Evolutionary conservation across 2,329 filamentous ascomycete species (phyloP), one percentile per base, ranked within the genome.

Genomic region (Nemania sp.): DNA sequence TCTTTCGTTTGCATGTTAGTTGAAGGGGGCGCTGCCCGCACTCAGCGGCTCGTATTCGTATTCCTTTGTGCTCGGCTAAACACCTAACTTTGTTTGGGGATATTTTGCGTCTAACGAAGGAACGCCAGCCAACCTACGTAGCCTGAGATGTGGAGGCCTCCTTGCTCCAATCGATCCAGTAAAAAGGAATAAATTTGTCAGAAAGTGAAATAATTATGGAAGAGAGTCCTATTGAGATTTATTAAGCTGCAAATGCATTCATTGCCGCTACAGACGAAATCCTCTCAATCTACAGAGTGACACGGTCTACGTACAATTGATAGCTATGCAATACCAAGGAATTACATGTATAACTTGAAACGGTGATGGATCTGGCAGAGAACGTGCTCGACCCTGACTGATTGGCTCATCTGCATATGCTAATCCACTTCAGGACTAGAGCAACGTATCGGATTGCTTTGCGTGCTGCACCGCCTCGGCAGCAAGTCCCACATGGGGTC

Each of bases 21-120:
- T 11, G 45, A 26, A 41, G 38, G 15, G 8, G 38, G 38, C 41
- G 35, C 7, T 41, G 35, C 15, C 13, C 15, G 7, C 3, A 41
- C 15, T 49, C 32, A 45, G 51, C 38, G 20, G 38, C 54, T 66
- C 66, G 66, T 69, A 69, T 66, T 69, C 66, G 66, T 69, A 69
- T 69, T 69, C 58, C 4, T 7, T 18, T 8, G 32, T 18, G 20
- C 35, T 52, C 18, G 38, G 43, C n/a, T 58, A 57, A 45, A 35
- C 18, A 24, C 22, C 57, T 65, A 52, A 24, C 41, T 49, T 26
- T 32, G 7, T 62, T 62, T 4, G 38, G 60, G 15, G 52, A 20
- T 38, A 62, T 47, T 54, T 41, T 54, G 47, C 45, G 29, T 53
- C 49, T 22, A 53, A 52, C 62, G 22, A 54, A 45, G 26, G 62